Base-by-base conservation (phyloP, 345 rosid species). In the Clausena lansium region DNA sequence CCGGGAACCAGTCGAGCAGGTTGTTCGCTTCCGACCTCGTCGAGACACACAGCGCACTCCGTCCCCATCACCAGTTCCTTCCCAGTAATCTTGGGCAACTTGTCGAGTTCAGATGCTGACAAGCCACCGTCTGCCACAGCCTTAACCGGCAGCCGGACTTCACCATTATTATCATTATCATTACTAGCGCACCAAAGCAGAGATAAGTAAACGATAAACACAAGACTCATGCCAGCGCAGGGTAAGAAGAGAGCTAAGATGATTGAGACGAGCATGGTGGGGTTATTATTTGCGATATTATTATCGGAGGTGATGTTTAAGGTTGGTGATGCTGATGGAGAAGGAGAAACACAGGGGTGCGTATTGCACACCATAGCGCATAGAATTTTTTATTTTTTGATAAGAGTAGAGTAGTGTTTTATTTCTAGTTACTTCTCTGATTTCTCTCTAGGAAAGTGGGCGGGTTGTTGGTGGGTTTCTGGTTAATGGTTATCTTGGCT, bases 11-110 rank as follows among this genome's bases (percentile, higher is more conserved):
- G 19, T 38, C 98, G 83, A 14, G 89, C 92, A 52, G 84, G 77
- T 67, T 95, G 87, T 57, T 88, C 89, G 5, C 57, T 73, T 41
- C 83, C 97, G 19, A 95, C 85, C 76, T 93, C 91, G 62, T 93
- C 97, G 9, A 95, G 91, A 60, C 98, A 95, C 22, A 95, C 89
- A 2, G 98, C 91, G 59, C 98, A 95, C 70, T 93, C 98, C 7
- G 77, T 83, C 77, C 95, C 95, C 63, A 85, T 22, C 7, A 79
- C 83, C 72, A 95, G 84, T 70, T 91, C 95, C 77, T 87, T 90
- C 30, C 98, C 97, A 3, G 87, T 76, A 14, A 87, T 76, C 82
- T 67, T 88, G 0, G 98, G 98, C 71, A 93, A 62, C 75, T 81
- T 87, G 78, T 87, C 93, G 1, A 93, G 93, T 66, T 94, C 94